Base-by-base conservation (phyloP, 2,329 filamentous ascomycete species). In the Clonostachys sp. region DNA sequence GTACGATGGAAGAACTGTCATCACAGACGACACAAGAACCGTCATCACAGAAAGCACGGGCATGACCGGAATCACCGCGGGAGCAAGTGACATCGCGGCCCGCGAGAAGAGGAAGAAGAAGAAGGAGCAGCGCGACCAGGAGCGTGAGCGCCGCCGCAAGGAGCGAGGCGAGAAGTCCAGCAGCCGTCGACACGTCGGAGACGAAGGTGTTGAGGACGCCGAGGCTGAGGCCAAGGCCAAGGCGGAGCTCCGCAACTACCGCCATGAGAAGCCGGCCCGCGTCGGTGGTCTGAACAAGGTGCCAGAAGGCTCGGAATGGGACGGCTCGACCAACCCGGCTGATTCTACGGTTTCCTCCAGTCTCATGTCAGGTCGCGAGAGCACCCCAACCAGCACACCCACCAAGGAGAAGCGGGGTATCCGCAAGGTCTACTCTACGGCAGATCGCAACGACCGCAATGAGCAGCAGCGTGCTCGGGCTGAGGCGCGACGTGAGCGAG, bases 251-350 rank as follows among this genome's bases (percentile, higher is more conserved):
- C 82, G 86, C 49, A 82, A 82, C 34, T 97, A 97, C 73, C 87
- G 91, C 20, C 79, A 90, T 60, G 92, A 97, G 70, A 89, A 86
- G 64, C 74, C 90, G 3, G 92, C 92, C 1, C 80, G 87, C 45
- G 91, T 97, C 3, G 92, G 92, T 35, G 92, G 92, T 17, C 72
- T 97, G 64, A 97, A 97, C 69, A 84, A 86, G 57, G 77, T 87
- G 55, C 78, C 84, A 41, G 92, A 96, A 56, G 87, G 85, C 51
- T 87, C 83, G 50, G 74, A 81, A 54, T 95, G 89, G 77, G 88
- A 95, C 61, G 89, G 88, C 41, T 80, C 75, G 12, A 81, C 78
- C 16, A 83, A 80, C 65, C 86, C 85, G 44, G 83, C 85, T 54
- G 80, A 78, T 60, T 84, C 83, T 34, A 78, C 74, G n/a, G 81